Conservation (phyloP, 1,139 yeast species). For the Yamadazyma sp. region DNA sequence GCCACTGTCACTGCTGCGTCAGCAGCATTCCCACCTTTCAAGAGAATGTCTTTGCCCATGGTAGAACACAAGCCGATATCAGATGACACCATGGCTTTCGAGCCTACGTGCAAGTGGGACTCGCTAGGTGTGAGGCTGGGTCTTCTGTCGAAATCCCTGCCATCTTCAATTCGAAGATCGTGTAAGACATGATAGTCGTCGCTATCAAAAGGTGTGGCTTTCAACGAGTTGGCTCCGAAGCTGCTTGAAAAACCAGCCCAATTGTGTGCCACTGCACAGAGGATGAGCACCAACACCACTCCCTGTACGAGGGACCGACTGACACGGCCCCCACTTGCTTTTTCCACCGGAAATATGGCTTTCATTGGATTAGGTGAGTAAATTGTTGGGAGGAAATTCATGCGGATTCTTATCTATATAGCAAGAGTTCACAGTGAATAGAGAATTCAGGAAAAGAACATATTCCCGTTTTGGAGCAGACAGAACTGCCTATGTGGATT, state of each 20-base stretch:
- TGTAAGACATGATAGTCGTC: conserved; percentile 3
- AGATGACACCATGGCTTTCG: conserved; percentile 69
- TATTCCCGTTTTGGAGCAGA: no score
- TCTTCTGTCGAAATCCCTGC: conserved; percentile 8
- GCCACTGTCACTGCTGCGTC: conserved; percentile 92
- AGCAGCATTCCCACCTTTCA: conserved; percentile 75
- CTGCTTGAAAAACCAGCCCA: neutral
- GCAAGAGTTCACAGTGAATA: no score
- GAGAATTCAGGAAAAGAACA: no score
- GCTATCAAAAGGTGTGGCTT: neutral
- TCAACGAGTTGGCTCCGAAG: neutral
- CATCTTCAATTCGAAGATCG: conserved; percentile 5
- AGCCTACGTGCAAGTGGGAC: conserved; percentile 29
- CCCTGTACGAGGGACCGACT: neutral
- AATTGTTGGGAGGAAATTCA: no score
- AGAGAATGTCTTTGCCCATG: conserved; percentile 62
- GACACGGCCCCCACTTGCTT: neutral
- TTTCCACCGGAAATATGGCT: no score
- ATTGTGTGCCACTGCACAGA: neutral
- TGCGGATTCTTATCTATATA: no score
- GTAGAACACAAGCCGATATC: conserved; percentile 74
- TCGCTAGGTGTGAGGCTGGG: conserved; percentile 36
- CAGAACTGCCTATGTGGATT: no score
- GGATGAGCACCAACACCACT: neutral
- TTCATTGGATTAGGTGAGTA: no score